Conservation (phyloP, 31 red algal species). For the Bonnemaisonia californica region DNA sequence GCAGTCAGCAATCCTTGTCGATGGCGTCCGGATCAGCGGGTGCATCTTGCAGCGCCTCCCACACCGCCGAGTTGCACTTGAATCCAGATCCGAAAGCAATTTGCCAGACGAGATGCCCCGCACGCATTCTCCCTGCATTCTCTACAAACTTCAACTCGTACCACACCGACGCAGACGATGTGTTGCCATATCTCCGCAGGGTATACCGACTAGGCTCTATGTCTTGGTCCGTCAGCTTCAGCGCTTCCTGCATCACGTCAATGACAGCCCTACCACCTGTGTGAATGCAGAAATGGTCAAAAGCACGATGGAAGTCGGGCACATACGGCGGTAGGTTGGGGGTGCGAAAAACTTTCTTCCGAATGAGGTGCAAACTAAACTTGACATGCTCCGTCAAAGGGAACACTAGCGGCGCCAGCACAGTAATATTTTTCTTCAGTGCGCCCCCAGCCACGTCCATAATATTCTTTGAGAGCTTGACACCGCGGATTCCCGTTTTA, state of each 20-base stretch:
- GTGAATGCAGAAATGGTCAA: conserved; percentile 99
- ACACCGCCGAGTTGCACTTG: conserved; percentile 99
- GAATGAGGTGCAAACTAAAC: conserved; percentile 76
- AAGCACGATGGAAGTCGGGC: conserved; percentile 95
- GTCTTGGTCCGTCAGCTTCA: conserved; percentile 82
- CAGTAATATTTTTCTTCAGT: conserved; percentile 88
- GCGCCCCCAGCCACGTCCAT: conserved; percentile 97
- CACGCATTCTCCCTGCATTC: conserved; percentile 70
- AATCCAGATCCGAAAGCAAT: conserved; percentile 98
- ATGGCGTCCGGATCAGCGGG: conserved; percentile 36
- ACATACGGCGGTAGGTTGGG: conserved; percentile 76
- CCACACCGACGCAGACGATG: conserved; percentile 97
- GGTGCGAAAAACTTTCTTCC: conserved; percentile 36
- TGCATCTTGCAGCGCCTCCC: conserved; percentile 77
- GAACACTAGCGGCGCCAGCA: conserved; percentile 92
- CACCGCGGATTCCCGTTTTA: conserved; percentile 82
- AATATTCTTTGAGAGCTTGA: conserved; percentile 96
- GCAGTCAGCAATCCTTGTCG: conserved; percentile 30
- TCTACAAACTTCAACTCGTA: conserved; percentile 98
- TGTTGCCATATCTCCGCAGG: conserved; percentile 92
- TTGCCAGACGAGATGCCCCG: conserved; percentile 92
- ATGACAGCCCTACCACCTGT: conserved; percentile 96
- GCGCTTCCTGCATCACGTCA: conserved; percentile 90
- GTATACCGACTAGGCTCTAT: conserved; percentile 88
- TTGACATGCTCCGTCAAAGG: conserved; percentile 89